Percentiles rank a stretch among this genome's conserved stretches.
Evolutionary conservation across 2,329 filamentous ascomycete genomes (phyloP).

Genomic region (Alternaria incomplexa): DNA sequence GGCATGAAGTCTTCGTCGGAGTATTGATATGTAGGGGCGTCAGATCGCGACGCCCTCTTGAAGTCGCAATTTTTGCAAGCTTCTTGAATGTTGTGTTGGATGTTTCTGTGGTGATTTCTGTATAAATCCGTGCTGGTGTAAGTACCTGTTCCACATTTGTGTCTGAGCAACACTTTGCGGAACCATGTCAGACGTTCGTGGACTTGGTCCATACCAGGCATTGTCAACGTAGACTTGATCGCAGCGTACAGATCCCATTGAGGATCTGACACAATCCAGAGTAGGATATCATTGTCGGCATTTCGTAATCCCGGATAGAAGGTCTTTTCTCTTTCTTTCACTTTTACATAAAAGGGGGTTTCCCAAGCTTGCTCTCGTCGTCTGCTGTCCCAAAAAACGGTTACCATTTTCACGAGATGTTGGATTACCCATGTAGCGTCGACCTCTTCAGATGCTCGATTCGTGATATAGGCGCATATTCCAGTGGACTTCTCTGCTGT

Average conservation of each 20-base stretch:
- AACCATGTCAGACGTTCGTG: neutral
- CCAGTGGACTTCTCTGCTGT: neutral
- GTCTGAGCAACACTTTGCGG: neutral
- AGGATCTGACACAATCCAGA: neutral
- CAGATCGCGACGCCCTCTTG: too few relatives aligned
- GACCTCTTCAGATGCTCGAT: neutral
- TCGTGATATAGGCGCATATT: neutral
- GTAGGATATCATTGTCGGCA: neutral
- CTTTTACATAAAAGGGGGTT: too few relatives aligned
- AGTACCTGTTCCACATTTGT: neutral
- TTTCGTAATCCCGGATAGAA: fast-evolving
- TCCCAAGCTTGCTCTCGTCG: too few relatives aligned
- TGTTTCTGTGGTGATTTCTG: neutral
- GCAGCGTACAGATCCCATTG: neutral
- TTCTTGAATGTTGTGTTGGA: neutral
- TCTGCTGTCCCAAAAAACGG: neutral
- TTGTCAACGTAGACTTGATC: neutral
- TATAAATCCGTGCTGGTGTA: too few relatives aligned
- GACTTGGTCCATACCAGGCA: neutral
- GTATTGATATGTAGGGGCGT: too few relatives aligned
- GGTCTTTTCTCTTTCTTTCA: neutral
- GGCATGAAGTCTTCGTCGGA: too few relatives aligned
- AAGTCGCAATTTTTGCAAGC: neutral
- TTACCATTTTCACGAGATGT: neutral
- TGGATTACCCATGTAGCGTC: neutral